These are phyloP conservation scores for Trichoderma asperellum DNA, from an alignment of 2,329 filamentous ascomycete species.

Conservation along the genomic window DNA sequence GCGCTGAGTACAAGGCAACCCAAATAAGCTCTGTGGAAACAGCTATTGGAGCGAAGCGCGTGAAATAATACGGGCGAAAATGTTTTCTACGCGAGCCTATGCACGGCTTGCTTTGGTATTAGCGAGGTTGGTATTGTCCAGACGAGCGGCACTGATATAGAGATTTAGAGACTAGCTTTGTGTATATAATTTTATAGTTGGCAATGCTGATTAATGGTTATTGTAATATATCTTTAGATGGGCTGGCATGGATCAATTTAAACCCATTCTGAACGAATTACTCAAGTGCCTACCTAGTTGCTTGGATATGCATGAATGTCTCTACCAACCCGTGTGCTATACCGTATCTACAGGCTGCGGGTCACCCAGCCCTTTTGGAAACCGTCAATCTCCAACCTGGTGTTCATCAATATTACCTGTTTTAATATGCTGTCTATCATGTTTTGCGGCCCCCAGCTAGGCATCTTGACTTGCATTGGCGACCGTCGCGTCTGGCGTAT, in stretches of 20 bases:
- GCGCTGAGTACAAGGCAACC: constrained; percentile 39
- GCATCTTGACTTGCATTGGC: background rate
- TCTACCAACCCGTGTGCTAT: background rate
- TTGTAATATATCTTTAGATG: background rate
- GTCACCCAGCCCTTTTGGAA: too few species aligned
- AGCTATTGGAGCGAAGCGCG: constrained; percentile 41
- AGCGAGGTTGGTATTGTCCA: background rate
- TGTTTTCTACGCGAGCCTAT: background rate
- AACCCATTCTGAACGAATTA: too few species aligned
- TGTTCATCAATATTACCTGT: background rate
- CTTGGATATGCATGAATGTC: background rate
- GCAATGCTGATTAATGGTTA: background rate
- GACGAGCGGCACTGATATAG: background rate
- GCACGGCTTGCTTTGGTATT: background rate
- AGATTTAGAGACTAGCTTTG: background rate
- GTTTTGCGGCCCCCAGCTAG: background rate
- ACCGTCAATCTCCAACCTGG: background rate
- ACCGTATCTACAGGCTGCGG: background rate
- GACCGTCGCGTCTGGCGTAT: background rate
- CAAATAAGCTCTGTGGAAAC: constrained; percentile 45
- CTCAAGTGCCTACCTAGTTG: too few species aligned
- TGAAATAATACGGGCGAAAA: background rate
- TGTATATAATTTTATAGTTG: background rate
- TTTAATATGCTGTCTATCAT: background rate
- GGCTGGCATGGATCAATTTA: background rate